These are phyloP conservation scores for Narthecium ossifragum DNA, from an alignment of 106 monocot species.

Conservation along the genomic window DNA sequence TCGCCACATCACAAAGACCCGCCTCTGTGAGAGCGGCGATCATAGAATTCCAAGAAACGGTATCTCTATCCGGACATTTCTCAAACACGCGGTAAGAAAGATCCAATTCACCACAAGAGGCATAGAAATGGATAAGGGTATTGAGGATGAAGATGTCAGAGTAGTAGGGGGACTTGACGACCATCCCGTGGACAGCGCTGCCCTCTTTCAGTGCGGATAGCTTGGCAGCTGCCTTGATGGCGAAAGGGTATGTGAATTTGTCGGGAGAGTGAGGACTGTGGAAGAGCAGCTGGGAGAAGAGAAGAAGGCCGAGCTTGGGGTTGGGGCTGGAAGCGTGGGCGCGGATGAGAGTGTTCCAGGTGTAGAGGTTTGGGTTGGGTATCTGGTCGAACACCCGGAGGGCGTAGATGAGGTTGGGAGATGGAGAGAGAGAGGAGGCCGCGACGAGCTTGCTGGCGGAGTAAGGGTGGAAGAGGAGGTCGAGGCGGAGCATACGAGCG, in stretches of 20 bases:
- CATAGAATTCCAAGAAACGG: constrained; percentile 61
- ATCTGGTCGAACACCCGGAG: constrained; percentile 45
- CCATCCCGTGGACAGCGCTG: constrained; percentile 37
- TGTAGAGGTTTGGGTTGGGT: constrained; percentile 31
- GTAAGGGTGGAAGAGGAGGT: constrained; percentile 25
- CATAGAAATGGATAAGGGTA: constrained; percentile 46
- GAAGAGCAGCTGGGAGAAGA: constrained; percentile 25
- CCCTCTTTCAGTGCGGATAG: constrained; percentile 13
- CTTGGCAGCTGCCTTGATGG: constrained; percentile 40
- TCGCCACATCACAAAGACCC: constrained; percentile 22
- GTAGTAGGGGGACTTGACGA: constrained; percentile 23
- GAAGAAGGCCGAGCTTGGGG: constrained; percentile 12
- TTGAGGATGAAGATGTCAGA: constrained; percentile 50
- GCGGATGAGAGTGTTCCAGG: constrained; percentile 52
- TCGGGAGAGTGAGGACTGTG: constrained; percentile 21
- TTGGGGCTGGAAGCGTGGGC: constrained; percentile 22
- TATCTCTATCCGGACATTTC: constrained; percentile 23
- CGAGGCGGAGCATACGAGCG: constrained; percentile 54
- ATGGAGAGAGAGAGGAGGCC: constrained; percentile 19
- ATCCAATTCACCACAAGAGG: constrained; percentile 16
- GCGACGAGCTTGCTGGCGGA: constrained; percentile 32
- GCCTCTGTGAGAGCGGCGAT: constrained; percentile 24
- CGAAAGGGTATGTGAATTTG: constrained; percentile 53
- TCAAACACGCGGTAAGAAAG: constrained; percentile 30
- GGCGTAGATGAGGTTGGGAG: constrained; percentile 25